phyloP scores from a whole-genome alignment of 345 rosid species.

The Boechera stricta region DNA sequence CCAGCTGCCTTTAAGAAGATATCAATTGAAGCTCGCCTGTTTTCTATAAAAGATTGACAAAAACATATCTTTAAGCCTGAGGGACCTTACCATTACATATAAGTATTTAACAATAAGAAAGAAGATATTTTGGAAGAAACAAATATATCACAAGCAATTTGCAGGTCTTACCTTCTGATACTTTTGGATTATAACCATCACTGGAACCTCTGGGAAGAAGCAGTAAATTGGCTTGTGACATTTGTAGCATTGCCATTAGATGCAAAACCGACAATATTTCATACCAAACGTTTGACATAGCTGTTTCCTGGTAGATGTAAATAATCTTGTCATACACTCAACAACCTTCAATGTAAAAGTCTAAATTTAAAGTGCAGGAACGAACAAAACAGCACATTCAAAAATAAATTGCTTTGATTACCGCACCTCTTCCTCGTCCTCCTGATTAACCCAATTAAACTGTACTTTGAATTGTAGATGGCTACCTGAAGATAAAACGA shows the following conservation, averaged over 20 bases:
- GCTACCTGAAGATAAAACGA: conserved; percentile 53
- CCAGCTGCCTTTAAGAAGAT: conserved; percentile 97
- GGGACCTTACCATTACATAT: not conserved
- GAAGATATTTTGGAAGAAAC: not conserved
- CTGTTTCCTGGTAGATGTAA: conserved; percentile 75
- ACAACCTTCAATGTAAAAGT: conserved; percentile 14
- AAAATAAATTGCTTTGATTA: conserved; percentile 20
- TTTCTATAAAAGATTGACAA: conserved; percentile 53
- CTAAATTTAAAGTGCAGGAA: not conserved
- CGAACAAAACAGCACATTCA: conserved; percentile 3
- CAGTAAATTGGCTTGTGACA: conserved; percentile 90
- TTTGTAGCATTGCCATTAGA: conserved; percentile 89
- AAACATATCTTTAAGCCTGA: conserved; percentile 9
- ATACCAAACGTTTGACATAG: conserved; percentile 87
- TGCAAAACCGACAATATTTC: conserved; percentile 96
- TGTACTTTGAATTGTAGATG: conserved; percentile 76
- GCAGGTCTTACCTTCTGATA: conserved; percentile 91
- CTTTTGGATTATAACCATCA: conserved; percentile 77
- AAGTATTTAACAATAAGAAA: not conserved
- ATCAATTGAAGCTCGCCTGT: conserved; percentile 84
- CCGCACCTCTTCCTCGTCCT: conserved; percentile 91
- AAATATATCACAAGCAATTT: conserved; percentile 26
- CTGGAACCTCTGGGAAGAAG: conserved; percentile 88
- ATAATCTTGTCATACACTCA: conserved; percentile 28
- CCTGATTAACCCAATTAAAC: conserved; percentile 95